phyloP scores from a whole-genome alignment of 2,329 filamentous ascomycete species.

The Apiospora pterosperma region DNA sequence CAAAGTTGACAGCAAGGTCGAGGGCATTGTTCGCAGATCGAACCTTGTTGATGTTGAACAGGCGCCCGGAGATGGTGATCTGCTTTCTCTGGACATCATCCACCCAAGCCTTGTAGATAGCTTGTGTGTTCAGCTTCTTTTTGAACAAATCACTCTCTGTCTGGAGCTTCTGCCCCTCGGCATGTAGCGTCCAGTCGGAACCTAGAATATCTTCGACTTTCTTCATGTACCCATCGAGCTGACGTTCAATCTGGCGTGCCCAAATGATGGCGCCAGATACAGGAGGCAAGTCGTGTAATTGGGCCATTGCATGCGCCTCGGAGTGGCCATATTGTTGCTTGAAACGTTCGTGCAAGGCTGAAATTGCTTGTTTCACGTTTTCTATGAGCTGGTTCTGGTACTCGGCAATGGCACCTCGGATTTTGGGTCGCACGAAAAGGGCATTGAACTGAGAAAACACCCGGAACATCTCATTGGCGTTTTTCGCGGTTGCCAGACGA shows the following conservation, averaged over 20 bases:
- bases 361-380: slow-evolving; percentile 95
- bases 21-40: slow-evolving; percentile 86
- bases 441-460: slow-evolving; percentile 99
- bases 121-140: slow-evolving; percentile 90
- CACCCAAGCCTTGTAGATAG: slow-evolving; percentile 94
- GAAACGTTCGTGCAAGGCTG: slow-evolving; percentile 89
- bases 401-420: slow-evolving; percentile 94
- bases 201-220: slow-evolving; percentile 98
- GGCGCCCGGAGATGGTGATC: slow-evolving; percentile 84
- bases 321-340: slow-evolving; percentile 99
- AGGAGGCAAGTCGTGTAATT: slow-evolving; percentile 90
- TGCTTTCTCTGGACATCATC: slow-evolving; percentile 85
- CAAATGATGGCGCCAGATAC: slow-evolving; percentile 97
- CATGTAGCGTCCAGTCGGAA: slow-evolving; percentile 88
- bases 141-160: slow-evolving; percentile 90
- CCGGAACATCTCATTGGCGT: slow-evolving; percentile 98
- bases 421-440: slow-evolving; percentile 97
- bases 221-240: slow-evolving; percentile 95
- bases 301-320: slow-evolving; percentile 96
- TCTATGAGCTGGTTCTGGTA: slow-evolving; percentile 98
- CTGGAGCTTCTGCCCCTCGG: slow-evolving; percentile 91
- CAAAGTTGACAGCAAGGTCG: slow-evolving; percentile 92
- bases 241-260: slow-evolving; percentile 94
- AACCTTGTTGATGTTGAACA: slow-evolving; percentile 87
- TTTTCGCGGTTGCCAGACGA: slow-evolving; percentile 90